Conservation (phyloP, 169 alveolate species). For the Eimeria maxima region DNA sequence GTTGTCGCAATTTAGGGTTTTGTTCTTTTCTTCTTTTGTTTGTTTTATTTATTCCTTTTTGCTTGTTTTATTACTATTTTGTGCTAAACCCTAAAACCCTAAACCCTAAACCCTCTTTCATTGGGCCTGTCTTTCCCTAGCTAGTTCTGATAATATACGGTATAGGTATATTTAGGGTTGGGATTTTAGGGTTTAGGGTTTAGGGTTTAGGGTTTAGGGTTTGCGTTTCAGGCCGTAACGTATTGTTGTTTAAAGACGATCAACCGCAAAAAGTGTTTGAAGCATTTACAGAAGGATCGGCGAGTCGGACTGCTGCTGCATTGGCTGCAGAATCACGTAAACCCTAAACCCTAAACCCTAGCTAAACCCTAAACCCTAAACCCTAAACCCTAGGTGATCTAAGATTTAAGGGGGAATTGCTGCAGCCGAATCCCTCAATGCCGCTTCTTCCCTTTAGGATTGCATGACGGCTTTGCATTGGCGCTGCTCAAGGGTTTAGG, state of each 20-base stretch:
- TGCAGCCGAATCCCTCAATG: too few relatives aligned
- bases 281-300: neutral
- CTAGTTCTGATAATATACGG: neutral
- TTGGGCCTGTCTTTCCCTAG: too few relatives aligned
- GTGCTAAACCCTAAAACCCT: too few relatives aligned
- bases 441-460: too few relatives aligned
- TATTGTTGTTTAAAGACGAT: neutral
- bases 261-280: neutral
- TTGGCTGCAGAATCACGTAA: neutral
- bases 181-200: slow-evolving; percentile 19
- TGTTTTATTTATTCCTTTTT: too few relatives aligned
- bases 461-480: neutral
- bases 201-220: slow-evolving; percentile 1
- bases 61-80: too few relatives aligned
- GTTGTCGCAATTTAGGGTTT: neutral
- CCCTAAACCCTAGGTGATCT: too few relatives aligned
- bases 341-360: neutral
- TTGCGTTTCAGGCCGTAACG: neutral
- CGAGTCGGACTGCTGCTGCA: neutral
- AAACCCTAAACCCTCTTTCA: too few relatives aligned
- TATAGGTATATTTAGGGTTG: neutral
- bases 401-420: neutral
- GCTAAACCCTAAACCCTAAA: too few relatives aligned
- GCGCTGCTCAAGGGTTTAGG: neutral
- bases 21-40: too few relatives aligned